Base-by-base conservation (phyloP, 768 basidiomycete species). In the Rhodotorula kratochvilovae region DNA sequence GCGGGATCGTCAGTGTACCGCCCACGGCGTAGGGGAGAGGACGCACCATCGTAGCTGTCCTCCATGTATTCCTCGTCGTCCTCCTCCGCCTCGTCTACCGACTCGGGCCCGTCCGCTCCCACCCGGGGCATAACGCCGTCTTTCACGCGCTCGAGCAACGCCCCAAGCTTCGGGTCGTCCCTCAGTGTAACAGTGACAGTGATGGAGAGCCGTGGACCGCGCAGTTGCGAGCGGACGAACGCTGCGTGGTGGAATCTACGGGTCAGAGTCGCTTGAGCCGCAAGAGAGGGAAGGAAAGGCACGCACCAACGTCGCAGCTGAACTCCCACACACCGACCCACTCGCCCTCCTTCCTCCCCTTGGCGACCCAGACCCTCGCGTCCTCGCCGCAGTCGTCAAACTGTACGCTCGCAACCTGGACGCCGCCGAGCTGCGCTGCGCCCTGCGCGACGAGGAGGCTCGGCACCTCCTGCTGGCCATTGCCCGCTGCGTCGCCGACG, bases 1-100 rank as follows among this genome's bases (percentile, higher is more conserved):
- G 15, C 25, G 15, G 3, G 4, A 6, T 11, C 15, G 16, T 19
- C 35, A 4, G 5, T n/a, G 35, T 1, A 51, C 6, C 4, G 31
- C 17, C 7, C 25, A 25, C 39, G 17, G 10, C 25, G 2, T 2
- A 13, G 48, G 12, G 10, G 42, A 29, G 19, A 4, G 8, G 17
- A 2, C 51, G 5, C 16, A 63, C 58, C 67, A 29, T 68, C 65
- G 27, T 63, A 67, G 27, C 29, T 36, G 19, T 73, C 67, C 16
- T 66, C 58, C 56, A 73, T 60, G 48, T 73, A 73, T 27, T 73
- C 71, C 13, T 66, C 71, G 12, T 68, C 71, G 6, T 66, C 67
- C 2, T 31, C 27, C 23, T 36, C n/a, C 0, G 61, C 8, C 48
- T 53, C 27, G n/a, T 29, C 33, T n/a, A 10, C 43, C 5, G 17